Evolutionary conservation across 164 flowering plant species (phyloP), one percentile per base, ranked within the genome.

Genomic region (Nymphaea thermarum): DNA sequence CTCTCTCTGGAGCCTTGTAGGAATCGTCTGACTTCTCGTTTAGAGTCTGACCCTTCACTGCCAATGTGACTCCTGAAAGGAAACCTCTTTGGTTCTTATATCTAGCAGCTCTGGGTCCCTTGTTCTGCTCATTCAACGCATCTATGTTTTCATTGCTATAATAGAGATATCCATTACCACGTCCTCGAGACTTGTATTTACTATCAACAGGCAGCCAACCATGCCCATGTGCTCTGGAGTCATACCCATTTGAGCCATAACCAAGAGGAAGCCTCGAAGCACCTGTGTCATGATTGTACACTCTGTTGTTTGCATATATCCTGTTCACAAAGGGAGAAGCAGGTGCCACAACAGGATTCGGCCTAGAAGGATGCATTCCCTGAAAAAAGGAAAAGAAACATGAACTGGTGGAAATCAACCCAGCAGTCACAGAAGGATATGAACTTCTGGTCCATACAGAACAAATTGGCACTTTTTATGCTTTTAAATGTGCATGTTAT

Each of bases 41-140:
- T 3, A 74, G 43, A 2, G 74, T 51, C 74, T 87, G 89, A 42
- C 85, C 89, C 78, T 85, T 83, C 5, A 82, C 87, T 6, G 83
- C 81, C 45, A 83, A 36, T 15, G 81, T 70, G 4, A 72, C 63
- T 25, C 43, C 57, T 0, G 95, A 80, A 15, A 71, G 64, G 60
- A 74, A 68, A 42, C 69, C 82, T 72, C 85, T 92, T 45, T 79
- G 85, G 68, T 79, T 84, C 78, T 85, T 90, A 44, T 72, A 51
- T 5, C 82, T 77, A 70, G 85, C 87, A 11, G 87, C 85, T 65
- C 98, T 82, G 0, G 98, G 98, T 6, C 98, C 98, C 67, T 84
- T 78, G 80, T 85, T 89, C 64, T 87, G 80, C 78, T 93, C 98
- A 72, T 86, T 88, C 74, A 88, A 68, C n/a, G 92, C 96, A 78